Evolutionary conservation across 1,284 basidiomycete species (phyloP).

Genomic region (Phenoliferia sp.): DNA sequence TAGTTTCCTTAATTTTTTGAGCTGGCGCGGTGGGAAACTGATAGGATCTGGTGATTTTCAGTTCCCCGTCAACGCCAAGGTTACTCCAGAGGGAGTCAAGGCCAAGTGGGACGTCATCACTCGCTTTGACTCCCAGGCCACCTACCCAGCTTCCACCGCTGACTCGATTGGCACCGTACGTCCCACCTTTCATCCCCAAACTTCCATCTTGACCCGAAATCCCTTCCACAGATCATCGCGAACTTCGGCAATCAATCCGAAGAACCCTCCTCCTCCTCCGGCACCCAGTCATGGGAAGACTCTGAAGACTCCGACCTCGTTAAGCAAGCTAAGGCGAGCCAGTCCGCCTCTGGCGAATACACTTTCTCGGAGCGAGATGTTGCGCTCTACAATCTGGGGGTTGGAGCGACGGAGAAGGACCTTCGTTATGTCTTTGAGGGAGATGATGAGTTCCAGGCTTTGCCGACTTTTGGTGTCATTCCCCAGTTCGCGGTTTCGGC

Average conservation of each 20-base stretch:
- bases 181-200: not conserved
- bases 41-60: conserved; percentile 27
- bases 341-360: conserved; percentile 57
- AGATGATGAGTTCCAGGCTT: conserved; percentile 73
- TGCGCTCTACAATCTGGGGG: conserved; percentile 90
- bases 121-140: conserved; percentile 66
- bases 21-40: not conserved
- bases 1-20: not conserved
- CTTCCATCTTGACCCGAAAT: not conserved
- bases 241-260: conserved; percentile 30
- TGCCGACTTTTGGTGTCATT: conserved; percentile 93
- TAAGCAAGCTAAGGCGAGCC: conserved; percentile 69
- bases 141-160: conserved; percentile 63
- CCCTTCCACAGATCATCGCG: conserved; percentile 17
- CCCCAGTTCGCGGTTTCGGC: conserved; percentile 78
- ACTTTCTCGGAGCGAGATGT: conserved; percentile 83
- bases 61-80: conserved; percentile 69
- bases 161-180: conserved; percentile 68
- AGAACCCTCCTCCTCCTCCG: conserved; percentile 35
- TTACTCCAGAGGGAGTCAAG: conserved; percentile 72
- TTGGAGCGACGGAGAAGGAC: conserved; percentile 92
- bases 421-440: conserved; percentile 89
- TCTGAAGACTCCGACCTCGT: conserved; percentile 81
- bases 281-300: conserved; percentile 45
- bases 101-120: conserved; percentile 76